phyloP scores from a whole-genome alignment of 139 green algal genomes.

The Diplosphaera chodatii region DNA sequence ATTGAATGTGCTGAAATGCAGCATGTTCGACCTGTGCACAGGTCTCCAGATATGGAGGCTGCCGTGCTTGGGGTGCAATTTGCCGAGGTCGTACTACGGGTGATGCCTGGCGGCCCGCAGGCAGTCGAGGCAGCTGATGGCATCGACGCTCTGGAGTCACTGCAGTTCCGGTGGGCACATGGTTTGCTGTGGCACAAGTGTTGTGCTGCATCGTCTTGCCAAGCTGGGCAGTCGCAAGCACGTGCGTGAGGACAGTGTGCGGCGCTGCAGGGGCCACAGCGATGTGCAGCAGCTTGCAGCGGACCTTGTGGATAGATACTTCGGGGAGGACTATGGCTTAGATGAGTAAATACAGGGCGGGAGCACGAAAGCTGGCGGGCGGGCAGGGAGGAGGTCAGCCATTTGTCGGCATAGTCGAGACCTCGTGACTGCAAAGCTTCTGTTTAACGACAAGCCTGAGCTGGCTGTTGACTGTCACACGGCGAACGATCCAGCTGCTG shows the following conservation, averaged over 20 bases:
- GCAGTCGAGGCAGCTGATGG: conserved; percentile 36
- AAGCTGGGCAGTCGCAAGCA: not conserved
- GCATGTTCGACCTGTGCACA: not conserved
- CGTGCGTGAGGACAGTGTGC: not conserved
- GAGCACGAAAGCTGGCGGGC: no score
- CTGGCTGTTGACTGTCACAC: no score
- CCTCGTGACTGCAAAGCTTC: no score
- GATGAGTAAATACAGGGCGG: conserved; percentile 5
- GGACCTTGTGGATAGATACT: conserved; percentile 40
- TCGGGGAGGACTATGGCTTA: conserved; percentile 22
- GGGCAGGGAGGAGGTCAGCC: no score
- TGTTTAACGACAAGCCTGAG: no score
- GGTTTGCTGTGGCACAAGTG: no score
- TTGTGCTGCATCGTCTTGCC: not conserved
- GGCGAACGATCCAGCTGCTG: no score
- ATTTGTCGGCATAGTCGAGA: no score
- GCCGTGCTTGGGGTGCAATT: conserved; percentile 36
- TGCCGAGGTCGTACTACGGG: conserved; percentile 31
- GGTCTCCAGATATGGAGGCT: conserved; percentile 34
- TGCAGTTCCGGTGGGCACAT: conserved; percentile 29
- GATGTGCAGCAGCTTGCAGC: conserved; percentile 32
- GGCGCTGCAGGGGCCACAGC: not conserved
- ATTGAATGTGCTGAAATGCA: not conserved
- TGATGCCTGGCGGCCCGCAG: conserved; percentile 23
- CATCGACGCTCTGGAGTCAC: conserved; percentile 35